Evolutionary conservation across 2,329 filamentous ascomycete species (phyloP), one percentile per base, ranked within the genome.

Genomic region (Paraconiothyrium sp.): DNA sequence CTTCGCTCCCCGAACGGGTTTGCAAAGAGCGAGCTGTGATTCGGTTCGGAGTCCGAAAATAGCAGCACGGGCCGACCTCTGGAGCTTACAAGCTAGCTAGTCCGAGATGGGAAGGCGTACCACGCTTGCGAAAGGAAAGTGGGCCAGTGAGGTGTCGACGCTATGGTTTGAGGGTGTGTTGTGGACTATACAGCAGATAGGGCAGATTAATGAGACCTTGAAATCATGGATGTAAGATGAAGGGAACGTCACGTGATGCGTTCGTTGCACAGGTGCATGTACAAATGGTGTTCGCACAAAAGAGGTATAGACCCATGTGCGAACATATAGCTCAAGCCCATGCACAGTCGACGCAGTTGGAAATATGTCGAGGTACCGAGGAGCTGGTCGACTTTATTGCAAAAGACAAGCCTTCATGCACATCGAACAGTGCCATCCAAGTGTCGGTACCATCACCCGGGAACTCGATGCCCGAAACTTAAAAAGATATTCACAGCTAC

Each of bases 1-100:
- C 51, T 52, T 58, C 56, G 56, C 37, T 58, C 48, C 48, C 56
- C 56, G 56, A 51, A 44, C 56, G 56, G 56, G 27, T 10, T 44
- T 58, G 56, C 44, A 51, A 46, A 44, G 7, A 24, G 34, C 34
- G 47, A 8, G 48, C 56, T 24, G 27, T 51, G 46, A 58, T 51
- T 58, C 39, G 47, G 8, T 47, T 58, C 56, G 56, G 56, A 39
- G 46, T 58, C 48, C 56, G 56, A 51, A 48, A 51, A 48, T 56
- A 30, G 27, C 30, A 27, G 54, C 54, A 56, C 54, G 54, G 54
- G 14, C 54, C 43, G 54, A 56, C 4, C 4, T 4, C 27, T 30
- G 27, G 27, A 30, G n/a, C 7, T 50, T 20, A 37, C 32, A 37
- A 24, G 16, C 13, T 22, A 2, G 30, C 54, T 56, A 56, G 54